Evolutionary conservation across 805 yeast genomes (phyloP).

Genomic region (Yarrowia phangngaensis): DNA sequence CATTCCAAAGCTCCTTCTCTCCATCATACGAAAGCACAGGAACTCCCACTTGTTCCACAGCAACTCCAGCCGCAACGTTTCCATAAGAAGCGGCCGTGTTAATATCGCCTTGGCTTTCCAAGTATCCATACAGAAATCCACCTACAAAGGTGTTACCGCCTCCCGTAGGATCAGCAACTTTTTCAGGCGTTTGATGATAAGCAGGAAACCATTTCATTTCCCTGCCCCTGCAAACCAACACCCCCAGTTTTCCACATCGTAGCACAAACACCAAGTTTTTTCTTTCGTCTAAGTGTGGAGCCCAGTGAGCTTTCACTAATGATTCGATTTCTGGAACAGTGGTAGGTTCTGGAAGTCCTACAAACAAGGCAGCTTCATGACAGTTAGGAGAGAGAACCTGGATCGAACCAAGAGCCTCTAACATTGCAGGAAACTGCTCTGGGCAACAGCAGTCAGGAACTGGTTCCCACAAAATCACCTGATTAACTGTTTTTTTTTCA

Average conservation of each 20-base stretch:
- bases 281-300: constrained; percentile 12
- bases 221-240: constrained; percentile 45
- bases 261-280: constrained; percentile 42
- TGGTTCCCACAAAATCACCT: constrained; percentile 77
- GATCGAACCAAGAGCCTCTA: constrained; percentile 44
- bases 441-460: constrained; percentile 69
- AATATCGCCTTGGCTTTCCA: constrained; percentile 40
- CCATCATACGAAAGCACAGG: constrained; percentile 44
- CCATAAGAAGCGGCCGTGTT: constrained; percentile 60
- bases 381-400: constrained; percentile 78
- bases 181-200: constrained; percentile 48
- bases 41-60: constrained; percentile 77
- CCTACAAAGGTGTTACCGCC: constrained; percentile 92
- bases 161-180: constrained; percentile 86
- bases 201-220: constrained; percentile 58
- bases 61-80: constrained; percentile 71
- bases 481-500: constrained; percentile 32
- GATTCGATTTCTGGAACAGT: constrained; percentile 43
- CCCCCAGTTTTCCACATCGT: constrained; percentile 75
- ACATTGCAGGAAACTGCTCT: constrained; percentile 45
- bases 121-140: constrained; percentile 62
- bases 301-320: constrained; percentile 37
- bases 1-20: constrained; percentile 57
- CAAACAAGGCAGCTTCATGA: constrained; percentile 69
- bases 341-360: constrained; percentile 48